Percentiles rank a stretch among this genome's conserved stretches.
Evolutionary conservation across 441 rosid genomes (phyloP).

Genomic region (Lepidium campestre): DNA sequence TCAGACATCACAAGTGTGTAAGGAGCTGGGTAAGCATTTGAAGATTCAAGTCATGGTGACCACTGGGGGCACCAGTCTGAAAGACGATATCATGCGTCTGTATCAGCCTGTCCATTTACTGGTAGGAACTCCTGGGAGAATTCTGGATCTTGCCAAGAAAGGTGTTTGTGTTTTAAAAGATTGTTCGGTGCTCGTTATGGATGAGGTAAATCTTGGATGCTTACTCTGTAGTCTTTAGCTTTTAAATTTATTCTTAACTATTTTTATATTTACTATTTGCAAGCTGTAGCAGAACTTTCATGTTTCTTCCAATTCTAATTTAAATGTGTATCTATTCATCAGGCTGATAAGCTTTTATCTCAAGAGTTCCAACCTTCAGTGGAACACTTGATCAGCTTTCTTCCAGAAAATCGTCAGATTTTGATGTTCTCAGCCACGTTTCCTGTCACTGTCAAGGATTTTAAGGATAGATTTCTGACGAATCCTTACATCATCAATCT

Average conservation of each 20-base stretch:
- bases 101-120: slow-evolving; percentile 95
- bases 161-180: slow-evolving; percentile 91
- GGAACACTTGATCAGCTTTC: slow-evolving; percentile 84
- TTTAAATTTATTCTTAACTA: not conserved
- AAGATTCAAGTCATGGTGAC: slow-evolving; percentile 97
- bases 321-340: slow-evolving; percentile 22
- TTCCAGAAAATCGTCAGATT: slow-evolving; percentile 73
- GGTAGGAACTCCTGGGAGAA: slow-evolving; percentile 98
- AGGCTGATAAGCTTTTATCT: slow-evolving; percentile 97
- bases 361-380: slow-evolving; percentile 98
- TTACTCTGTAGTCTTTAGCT: not conserved
- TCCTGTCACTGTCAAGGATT: slow-evolving; percentile 95
- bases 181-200: slow-evolving; percentile 94
- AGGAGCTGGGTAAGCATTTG: slow-evolving; percentile 96
- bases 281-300: not conserved
- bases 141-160: slow-evolving; percentile 85
- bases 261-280: not conserved
- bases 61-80: slow-evolving; percentile 96
- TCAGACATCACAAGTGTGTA: slow-evolving; percentile 98
- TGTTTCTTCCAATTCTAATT: slow-evolving; percentile 24
- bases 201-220: slow-evolving; percentile 58
- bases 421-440: slow-evolving; percentile 97
- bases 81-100: slow-evolving; percentile 97
- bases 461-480: slow-evolving; percentile 78
- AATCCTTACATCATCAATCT: slow-evolving; percentile 90